These are phyloP conservation scores for Penicillium sp. DNA, from an alignment of 2,329 filamentous ascomycete genomes.

Conservation along the genomic window DNA sequence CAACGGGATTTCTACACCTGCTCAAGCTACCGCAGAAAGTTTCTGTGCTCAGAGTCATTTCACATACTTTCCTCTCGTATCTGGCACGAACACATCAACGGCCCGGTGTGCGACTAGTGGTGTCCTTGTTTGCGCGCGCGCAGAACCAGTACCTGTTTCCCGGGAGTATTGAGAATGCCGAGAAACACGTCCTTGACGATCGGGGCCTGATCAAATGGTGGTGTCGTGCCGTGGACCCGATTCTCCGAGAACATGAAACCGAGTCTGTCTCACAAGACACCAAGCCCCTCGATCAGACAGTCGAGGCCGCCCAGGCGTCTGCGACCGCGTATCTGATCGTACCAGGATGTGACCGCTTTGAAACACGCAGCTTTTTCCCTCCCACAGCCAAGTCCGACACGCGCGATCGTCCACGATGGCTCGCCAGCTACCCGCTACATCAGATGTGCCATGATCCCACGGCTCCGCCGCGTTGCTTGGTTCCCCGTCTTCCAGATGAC, in stretches of 20 bases:
- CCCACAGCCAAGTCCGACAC: conserved; percentile 43
- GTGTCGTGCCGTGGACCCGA: conserved; percentile 79
- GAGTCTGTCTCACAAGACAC: conserved; percentile 41
- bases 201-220: conserved; percentile 91
- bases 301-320: conserved; percentile 34
- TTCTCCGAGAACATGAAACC: conserved; percentile 54
- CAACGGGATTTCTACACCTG: conserved; percentile 77
- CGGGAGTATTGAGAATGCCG: conserved; percentile 76
- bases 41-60: conserved; percentile 67
- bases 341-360: conserved; percentile 78
- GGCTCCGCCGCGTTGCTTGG: conserved; percentile 75
- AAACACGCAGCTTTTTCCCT: conserved; percentile 77
- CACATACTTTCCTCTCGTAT: conserved; percentile 71
- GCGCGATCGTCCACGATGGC: conserved; percentile 43
- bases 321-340: conserved; percentile 81
- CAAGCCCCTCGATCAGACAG: conserved; percentile 27
- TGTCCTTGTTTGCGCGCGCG: conserved; percentile 88
- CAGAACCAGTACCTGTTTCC: conserved; percentile 95
- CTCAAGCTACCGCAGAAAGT: conserved; percentile 61
- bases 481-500: conserved; percentile 91
- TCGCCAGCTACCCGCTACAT: conserved; percentile 67
- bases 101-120: conserved; percentile 64
- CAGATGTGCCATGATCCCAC: conserved; percentile 67
- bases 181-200: conserved; percentile 91
- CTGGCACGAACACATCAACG: conserved; percentile 67